phyloP scores from a whole-genome alignment of 257 asterid species.

The Hygrophila difformis region DNA sequence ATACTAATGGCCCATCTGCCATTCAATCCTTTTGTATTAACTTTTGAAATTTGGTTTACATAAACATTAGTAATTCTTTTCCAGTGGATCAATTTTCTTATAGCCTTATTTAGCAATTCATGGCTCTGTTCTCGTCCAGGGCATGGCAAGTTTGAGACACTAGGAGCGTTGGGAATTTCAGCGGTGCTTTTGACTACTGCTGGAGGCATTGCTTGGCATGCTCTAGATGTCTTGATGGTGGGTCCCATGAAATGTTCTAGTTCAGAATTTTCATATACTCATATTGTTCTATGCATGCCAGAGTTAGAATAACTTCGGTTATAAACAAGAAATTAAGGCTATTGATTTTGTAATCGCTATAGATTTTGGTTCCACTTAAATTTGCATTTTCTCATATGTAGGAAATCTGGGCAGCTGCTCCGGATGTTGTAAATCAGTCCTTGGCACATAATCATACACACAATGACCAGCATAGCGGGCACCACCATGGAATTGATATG shows the following conservation, averaged over 20 bases:
- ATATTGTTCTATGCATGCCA: neutral
- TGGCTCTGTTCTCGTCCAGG: slow-evolving; percentile 39
- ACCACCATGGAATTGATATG: slow-evolving; percentile 84
- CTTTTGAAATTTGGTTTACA: too few species aligned
- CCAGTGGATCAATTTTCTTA: too few species aligned
- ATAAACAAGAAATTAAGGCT: slow-evolving; percentile 1
- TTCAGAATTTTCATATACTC: too few species aligned
- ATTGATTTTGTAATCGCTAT: neutral
- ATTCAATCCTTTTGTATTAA: too few species aligned
- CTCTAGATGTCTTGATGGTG: slow-evolving; percentile 70
- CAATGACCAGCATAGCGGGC: slow-evolving; percentile 45
- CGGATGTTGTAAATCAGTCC: slow-evolving; percentile 54
- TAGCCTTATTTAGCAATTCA: slow-evolving; percentile 4
- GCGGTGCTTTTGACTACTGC: slow-evolving; percentile 79
- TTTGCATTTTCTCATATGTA: slow-evolving; percentile 21
- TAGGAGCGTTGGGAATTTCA: slow-evolving; percentile 95
- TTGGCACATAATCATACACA: slow-evolving; percentile 36
- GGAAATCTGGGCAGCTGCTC: slow-evolving; percentile 59
- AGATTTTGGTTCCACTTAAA: neutral
- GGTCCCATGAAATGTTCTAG: slow-evolving; percentile 1
- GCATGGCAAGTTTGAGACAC: slow-evolving; percentile 93
- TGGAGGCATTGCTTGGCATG: slow-evolving; percentile 98
- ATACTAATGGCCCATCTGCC: too few species aligned
- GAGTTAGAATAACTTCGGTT: slow-evolving; percentile 6
- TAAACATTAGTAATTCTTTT: too few species aligned